phyloP scores from a whole-genome alignment of 2,329 filamentous ascomycete species.

The Myriosclerotinia curreyana region DNA sequence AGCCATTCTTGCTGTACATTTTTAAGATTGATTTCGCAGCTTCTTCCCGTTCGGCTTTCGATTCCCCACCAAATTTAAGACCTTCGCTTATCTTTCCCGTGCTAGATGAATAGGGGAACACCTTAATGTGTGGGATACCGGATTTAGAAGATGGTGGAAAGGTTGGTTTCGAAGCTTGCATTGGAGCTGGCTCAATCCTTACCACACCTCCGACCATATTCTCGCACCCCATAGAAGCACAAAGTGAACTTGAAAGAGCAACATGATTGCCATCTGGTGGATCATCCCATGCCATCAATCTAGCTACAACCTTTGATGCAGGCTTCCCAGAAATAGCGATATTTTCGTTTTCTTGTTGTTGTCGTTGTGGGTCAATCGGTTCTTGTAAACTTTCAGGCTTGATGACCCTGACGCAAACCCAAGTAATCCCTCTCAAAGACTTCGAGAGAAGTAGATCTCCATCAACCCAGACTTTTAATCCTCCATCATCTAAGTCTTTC shows the following conservation, averaged over 20 bases:
- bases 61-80: constrained; percentile 84
- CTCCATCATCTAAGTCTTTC: constrained; percentile 51
- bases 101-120: constrained; percentile 72
- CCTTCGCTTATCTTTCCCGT: constrained; percentile 58
- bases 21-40: constrained; percentile 67
- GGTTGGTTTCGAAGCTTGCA: constrained; percentile 31
- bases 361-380: constrained; percentile 64
- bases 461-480: constrained; percentile 80
- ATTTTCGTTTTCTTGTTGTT: constrained; percentile 65
- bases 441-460: constrained; percentile 69
- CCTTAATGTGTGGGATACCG: constrained; percentile 57
- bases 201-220: constrained; percentile 82
- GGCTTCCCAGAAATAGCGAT: constrained; percentile 54
- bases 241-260: constrained; percentile 75
- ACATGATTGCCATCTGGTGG: constrained; percentile 77
- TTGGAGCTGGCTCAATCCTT: constrained; percentile 77
- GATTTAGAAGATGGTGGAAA: constrained; percentile 46
- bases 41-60: constrained; percentile 77
- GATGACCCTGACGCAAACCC: constrained; percentile 81
- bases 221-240: constrained; percentile 66
- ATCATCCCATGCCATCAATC: constrained; percentile 76
- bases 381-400: constrained; percentile 74
- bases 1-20: constrained; percentile 59
- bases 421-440: constrained; percentile 71
- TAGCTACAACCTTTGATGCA: constrained; percentile 70